phyloP scores from a whole-genome alignment of 495 filamentous ascomycete species.

The Ramalina peruviana region DNA sequence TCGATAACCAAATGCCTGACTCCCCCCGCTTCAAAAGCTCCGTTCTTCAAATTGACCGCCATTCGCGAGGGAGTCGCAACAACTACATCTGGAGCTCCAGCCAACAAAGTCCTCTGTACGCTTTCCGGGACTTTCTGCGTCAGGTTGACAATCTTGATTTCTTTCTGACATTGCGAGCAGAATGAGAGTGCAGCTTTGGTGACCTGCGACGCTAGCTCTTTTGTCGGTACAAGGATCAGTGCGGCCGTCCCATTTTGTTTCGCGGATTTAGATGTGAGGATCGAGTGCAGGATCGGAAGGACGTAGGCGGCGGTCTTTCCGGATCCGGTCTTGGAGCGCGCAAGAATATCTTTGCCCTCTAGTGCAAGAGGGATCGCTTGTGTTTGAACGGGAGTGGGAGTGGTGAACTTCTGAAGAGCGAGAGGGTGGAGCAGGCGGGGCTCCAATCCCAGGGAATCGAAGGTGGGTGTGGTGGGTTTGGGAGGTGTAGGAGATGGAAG shows the following conservation, averaged over 20 bases:
- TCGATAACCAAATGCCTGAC: constrained; percentile 79
- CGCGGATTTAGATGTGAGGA: constrained; percentile 60
- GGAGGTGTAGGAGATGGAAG: constrained; percentile 6
- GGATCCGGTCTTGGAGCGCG: constrained; percentile 81
- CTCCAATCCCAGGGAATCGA: constrained; percentile 53
- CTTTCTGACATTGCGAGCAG: constrained; percentile 69
- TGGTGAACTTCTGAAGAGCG: constrained; percentile 66
- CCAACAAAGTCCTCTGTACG: constrained; percentile 69
- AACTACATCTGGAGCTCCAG: constrained; percentile 79
- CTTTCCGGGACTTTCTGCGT: constrained; percentile 78
- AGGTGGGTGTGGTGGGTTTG: neutral
- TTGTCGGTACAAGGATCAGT: constrained; percentile 84
- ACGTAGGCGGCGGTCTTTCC: constrained; percentile 97
- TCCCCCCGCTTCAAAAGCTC: constrained; percentile 50
- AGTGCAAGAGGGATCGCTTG: constrained; percentile 80
- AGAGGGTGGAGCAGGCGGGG: constrained; percentile 74
- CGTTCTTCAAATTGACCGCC: constrained; percentile 52
- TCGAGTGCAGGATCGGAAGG: constrained; percentile 70
- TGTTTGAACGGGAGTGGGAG: constrained; percentile 73
- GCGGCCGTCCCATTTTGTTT: constrained; percentile 38
- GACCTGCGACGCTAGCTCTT: constrained; percentile 86
- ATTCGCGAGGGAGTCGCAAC: constrained; percentile 77
- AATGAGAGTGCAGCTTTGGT: constrained; percentile 57
- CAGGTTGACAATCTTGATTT: constrained; percentile 67
- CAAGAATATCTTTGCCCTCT: constrained; percentile 81